These are phyloP conservation scores for Fulvia fulva DNA, from an alignment of 2,329 filamentous ascomycete species.

Conservation along the genomic window DNA sequence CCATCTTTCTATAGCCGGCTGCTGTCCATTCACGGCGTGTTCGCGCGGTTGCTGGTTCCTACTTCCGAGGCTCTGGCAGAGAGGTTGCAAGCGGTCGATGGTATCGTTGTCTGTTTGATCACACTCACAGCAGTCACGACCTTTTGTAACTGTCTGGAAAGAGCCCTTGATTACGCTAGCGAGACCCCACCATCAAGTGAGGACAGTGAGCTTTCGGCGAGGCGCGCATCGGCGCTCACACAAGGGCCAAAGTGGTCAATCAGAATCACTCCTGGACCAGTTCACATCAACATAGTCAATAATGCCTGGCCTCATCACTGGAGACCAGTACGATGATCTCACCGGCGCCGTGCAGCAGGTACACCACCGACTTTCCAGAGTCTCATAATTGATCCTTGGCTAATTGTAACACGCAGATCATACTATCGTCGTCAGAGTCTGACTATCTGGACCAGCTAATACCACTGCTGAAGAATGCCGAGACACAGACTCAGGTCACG, in stretches of 20 bases:
- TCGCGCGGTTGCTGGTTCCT: neutral
- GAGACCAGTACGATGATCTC: conserved; percentile 46
- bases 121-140: neutral
- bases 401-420: conserved; percentile 60
- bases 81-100: neutral
- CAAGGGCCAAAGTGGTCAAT: neutral
- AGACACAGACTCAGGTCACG: conserved; percentile 62
- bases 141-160: neutral
- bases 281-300: neutral
- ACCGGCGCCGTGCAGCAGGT: conserved; percentile 50
- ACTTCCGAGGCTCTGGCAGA: neutral
- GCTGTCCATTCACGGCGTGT: too few relatives aligned
- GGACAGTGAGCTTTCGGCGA: neutral
- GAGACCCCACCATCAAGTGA: neutral
- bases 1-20: too few relatives aligned
- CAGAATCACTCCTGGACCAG: neutral
- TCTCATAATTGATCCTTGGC: neutral
- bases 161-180: neutral
- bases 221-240: neutral
- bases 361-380: conserved; percentile 13
- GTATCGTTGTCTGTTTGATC: neutral
- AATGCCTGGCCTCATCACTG: conserved; percentile 36
- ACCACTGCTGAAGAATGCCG: conserved; percentile 86
- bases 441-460: conserved; percentile 97
- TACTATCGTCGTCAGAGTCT: conserved; percentile 82